Conservation (phyloP, 1,139 yeast genomes). For the Geotrichum candidum region DNA sequence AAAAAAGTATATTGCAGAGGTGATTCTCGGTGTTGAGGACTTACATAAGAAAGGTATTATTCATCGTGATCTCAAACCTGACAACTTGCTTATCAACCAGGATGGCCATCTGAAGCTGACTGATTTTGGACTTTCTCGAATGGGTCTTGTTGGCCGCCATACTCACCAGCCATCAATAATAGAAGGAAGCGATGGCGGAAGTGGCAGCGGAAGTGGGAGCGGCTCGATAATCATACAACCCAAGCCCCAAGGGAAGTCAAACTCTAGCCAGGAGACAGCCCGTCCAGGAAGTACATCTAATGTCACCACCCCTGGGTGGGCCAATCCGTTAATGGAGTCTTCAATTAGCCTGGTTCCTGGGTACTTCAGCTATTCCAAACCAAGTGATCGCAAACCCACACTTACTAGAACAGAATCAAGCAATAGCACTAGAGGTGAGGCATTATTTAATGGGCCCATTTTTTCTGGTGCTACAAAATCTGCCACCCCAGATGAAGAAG, state of each 20-base stretch:
- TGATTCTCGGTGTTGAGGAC: conserved; percentile 83
- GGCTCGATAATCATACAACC: conserved; percentile 1
- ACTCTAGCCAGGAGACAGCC: conserved; percentile 9
- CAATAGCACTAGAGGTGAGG: conserved; percentile 16
- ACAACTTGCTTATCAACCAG: conserved; percentile 78
- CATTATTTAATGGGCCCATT: conserved; percentile 16
- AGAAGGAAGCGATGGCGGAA: conserved; percentile 22
- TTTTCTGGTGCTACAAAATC: conserved; percentile 7
- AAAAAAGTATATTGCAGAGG: conserved; percentile 78
- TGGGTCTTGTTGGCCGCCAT: conserved; percentile 85
- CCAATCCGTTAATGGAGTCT: conserved; percentile 23
- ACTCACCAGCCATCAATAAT: conserved; percentile 41
- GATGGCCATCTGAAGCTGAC: conserved; percentile 87
- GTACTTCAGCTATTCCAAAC: conserved; percentile 24
- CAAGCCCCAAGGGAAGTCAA: conserved; percentile 7
- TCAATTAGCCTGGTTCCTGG: conserved; percentile 32
- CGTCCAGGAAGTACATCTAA: conserved; percentile 13
- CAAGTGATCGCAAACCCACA: conserved; percentile 1
- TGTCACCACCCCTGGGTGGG: conserved; percentile 3
- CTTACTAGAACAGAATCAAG: conserved; percentile 15
- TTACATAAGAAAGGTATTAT: conserved; percentile 83
- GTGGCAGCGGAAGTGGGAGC: conserved; percentile 3
- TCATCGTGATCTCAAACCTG: conserved; percentile 94
- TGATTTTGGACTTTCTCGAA: conserved; percentile 88
- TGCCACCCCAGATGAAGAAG: conserved; percentile 12